Evolutionary conservation across 75 land plant genomes (phyloP).

Genomic region (Sequoia sempervirens): DNA sequence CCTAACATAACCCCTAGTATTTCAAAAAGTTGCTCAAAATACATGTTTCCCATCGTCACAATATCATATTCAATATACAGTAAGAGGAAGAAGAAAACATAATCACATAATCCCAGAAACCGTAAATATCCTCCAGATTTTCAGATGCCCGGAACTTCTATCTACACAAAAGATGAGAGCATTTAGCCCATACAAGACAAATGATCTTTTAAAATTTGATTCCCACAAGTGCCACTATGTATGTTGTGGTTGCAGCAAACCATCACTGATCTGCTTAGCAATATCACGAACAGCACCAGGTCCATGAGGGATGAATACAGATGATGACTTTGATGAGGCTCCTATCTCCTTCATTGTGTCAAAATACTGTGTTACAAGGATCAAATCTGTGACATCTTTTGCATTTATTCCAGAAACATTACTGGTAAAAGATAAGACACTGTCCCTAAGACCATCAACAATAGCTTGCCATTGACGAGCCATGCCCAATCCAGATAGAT

Average conservation of each 20-base stretch:
- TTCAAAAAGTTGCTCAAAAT: background rate
- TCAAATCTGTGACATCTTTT: slow-evolving; percentile 39
- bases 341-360: slow-evolving; percentile 47
- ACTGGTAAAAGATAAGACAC: slow-evolving; percentile 31
- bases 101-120: background rate
- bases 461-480: slow-evolving; percentile 41
- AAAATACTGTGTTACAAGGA: slow-evolving; percentile 38
- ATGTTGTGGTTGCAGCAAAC: slow-evolving; percentile 19
- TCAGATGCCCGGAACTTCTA: background rate
- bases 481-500: slow-evolving; percentile 39
- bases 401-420: slow-evolving; percentile 34
- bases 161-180: background rate
- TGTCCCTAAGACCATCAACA: slow-evolving; percentile 41
- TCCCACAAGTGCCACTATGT: background rate
- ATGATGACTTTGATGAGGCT: slow-evolving; percentile 22
- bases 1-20: background rate
- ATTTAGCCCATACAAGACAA: background rate
- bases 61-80: background rate
- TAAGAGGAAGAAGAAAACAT: background rate
- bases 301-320: slow-evolving; percentile 40
- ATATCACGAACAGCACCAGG: slow-evolving; percentile 44
- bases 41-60: background rate
- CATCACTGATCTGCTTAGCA: slow-evolving; percentile 38
- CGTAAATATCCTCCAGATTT: background rate
- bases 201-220: background rate